These are phyloP conservation scores for Sporothrix luriei DNA, from an alignment of 2,329 filamentous ascomycete genomes.

Conservation along the genomic window DNA sequence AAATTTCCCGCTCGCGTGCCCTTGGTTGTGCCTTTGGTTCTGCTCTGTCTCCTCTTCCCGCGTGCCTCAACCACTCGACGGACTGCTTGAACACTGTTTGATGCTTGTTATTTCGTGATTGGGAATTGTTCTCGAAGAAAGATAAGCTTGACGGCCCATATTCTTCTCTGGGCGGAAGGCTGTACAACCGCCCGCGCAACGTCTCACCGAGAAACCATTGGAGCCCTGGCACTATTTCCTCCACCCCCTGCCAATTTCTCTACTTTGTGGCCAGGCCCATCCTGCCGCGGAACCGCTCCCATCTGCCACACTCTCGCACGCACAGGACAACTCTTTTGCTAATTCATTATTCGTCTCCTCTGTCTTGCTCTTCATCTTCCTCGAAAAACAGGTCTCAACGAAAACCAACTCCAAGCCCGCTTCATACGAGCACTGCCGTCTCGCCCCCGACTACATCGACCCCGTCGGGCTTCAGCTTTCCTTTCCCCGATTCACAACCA, in stretches of 20 bases:
- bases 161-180: not conserved
- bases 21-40: slow-evolving; percentile 10
- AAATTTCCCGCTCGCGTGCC: not conserved
- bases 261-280: slow-evolving; percentile 23
- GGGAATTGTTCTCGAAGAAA: slow-evolving; percentile 12
- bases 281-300: slow-evolving; percentile 40
- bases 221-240: slow-evolving; percentile 28
- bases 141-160: not conserved
- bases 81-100: not conserved
- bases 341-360: slow-evolving; percentile 5
- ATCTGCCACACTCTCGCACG: slow-evolving; percentile 22
- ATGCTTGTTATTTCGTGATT: not conserved
- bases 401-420: slow-evolving; percentile 54
- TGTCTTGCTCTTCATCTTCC: slow-evolving; percentile 1
- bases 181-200: slow-evolving; percentile 27
- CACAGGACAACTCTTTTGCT: slow-evolving; percentile 23
- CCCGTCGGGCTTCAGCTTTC: slow-evolving; percentile 45
- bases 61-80: not conserved
- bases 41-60: not conserved
- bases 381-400: slow-evolving; percentile 49
- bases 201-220: slow-evolving; percentile 25
- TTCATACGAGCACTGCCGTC: slow-evolving; percentile 49
- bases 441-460: slow-evolving; percentile 50
- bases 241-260: slow-evolving; percentile 6
- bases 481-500: slow-evolving; percentile 36